Conservation (phyloP, 2,329 filamentous ascomycete species). For the Dendryphion nanum region DNA sequence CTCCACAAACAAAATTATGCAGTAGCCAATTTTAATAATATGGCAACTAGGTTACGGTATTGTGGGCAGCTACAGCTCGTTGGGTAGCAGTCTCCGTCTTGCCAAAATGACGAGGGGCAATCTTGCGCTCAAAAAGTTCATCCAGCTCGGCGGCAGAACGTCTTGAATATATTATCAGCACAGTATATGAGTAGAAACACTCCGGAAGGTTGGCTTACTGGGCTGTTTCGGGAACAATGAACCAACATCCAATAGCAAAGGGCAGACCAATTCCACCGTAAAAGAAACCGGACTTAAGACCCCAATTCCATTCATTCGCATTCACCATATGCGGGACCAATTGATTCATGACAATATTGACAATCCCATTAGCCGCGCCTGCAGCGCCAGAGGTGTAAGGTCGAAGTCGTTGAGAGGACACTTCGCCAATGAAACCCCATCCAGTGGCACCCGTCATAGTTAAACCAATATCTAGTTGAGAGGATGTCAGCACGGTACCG, state of each 20-base stretch:
- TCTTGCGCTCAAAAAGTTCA: conserved; percentile 9
- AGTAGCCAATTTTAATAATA: background rate
- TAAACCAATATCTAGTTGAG: conserved; percentile 7
- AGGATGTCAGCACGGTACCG: background rate
- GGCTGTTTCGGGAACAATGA: conserved; percentile 9
- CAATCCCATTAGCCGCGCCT: conserved; percentile 6
- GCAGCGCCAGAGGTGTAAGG: conserved; percentile 10
- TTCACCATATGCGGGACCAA: conserved; percentile 9
- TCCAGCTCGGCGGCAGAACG: conserved; percentile 8
- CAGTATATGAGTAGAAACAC: background rate
- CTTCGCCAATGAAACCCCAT: conserved; percentile 10
- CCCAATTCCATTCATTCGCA: conserved; percentile 10
- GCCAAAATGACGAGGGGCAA: conserved; percentile 6
- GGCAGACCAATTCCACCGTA: conserved; percentile 9
- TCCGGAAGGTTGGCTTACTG: background rate
- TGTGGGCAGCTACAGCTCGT: background rate
- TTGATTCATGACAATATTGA: conserved; percentile 7
- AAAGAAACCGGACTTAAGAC: conserved; percentile 9
- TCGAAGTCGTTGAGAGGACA: conserved; percentile 9
- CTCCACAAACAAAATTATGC: background rate
- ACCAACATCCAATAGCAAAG: conserved; percentile 9
- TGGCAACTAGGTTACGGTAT: background rate
- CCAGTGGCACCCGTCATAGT: conserved; percentile 7
- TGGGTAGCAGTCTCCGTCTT: conserved; percentile 8
- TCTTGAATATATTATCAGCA: conserved; percentile 1